Evolutionary conservation across 2,329 filamentous ascomycete species (phyloP), one percentile per base, ranked within the genome.

Genomic region (Anthostomella pinea): DNA sequence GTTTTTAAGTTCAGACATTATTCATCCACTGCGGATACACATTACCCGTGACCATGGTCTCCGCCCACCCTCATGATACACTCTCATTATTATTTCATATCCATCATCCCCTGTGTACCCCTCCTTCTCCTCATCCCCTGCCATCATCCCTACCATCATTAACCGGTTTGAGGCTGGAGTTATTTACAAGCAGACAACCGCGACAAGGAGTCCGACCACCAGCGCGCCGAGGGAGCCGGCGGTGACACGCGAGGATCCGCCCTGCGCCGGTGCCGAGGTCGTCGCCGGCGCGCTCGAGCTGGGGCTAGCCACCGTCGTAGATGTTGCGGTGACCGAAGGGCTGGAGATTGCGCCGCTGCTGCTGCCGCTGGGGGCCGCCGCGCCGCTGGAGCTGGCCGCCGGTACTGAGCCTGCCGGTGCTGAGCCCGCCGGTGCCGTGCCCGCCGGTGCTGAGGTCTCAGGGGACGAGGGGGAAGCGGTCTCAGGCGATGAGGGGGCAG

Each of bases 161-260:
- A n/a, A n/a, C n/a, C n/a, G n/a, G n/a, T n/a, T n/a, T n/a, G n/a
- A n/a, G n/a, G n/a, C 16, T 29, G n/a, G 13, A 28, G 7, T 33
- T 44, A 36, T 44, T 60, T 60, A 69, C 52, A 68, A 45, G 43
- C 57, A 56, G 31, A 60, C 49, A 24, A 62, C 50, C 7, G 59
- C 60, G 10, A 57, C 59, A 17, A 62, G 35, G 28, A 64, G 30
- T 14, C 58, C 61, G 15, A 64, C 26, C 25, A 57, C 48, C 10
- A 68, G 48, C 11, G 61, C 64, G 8, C 53, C 52, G 22, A 62
- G 40, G 1, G 64, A 66, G 18, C 58, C 58, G 5, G 52, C 52
- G 7, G 52, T 45, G 25, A 60, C 43, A 18, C 54, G 51, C 21
- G 49, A 56, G 2, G 59, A 63, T 7, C 51, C 57, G 42, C 48